A percentile compares a stretch with the other conserved stretches of the same genome.
These are phyloP conservation scores for Botrytis byssoidea DNA, from an alignment of 2,329 filamentous ascomycete genomes.

Conservation along the genomic window DNA sequence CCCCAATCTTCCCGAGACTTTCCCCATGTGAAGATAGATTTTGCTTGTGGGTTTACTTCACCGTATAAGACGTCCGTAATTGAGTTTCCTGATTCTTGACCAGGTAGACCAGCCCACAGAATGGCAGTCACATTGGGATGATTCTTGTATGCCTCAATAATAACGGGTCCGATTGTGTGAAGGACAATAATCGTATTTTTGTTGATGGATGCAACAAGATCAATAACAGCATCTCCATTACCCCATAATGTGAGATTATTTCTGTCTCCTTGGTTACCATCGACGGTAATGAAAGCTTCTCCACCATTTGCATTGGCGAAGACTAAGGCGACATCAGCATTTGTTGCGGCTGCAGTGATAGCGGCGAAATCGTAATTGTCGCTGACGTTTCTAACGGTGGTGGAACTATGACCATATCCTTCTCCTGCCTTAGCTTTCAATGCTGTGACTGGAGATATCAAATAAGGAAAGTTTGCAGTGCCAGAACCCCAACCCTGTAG, in stretches of 20 bases:
- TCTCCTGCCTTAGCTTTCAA: constrained; percentile 61
- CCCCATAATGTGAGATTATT: constrained; percentile 92
- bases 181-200: constrained; percentile 91
- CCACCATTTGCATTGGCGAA: constrained; percentile 86
- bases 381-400: constrained; percentile 63
- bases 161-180: constrained; percentile 78
- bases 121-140: constrained; percentile 81
- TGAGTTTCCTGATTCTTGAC: constrained; percentile 79
- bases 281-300: constrained; percentile 80
- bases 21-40: constrained; percentile 79
- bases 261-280: constrained; percentile 81
- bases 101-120: constrained; percentile 79
- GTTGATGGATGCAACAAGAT: constrained; percentile 72
- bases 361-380: constrained; percentile 52
- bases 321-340: constrained; percentile 71
- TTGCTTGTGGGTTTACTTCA: constrained; percentile 70
- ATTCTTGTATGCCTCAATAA: constrained; percentile 71
- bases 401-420: constrained; percentile 56
- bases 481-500: constrained; percentile 74
- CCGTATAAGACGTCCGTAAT: constrained; percentile 81
- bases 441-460: constrained; percentile 71
- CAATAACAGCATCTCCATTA: constrained; percentile 75
- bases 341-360: constrained; percentile 64
- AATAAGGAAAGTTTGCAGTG: constrained; percentile 70
- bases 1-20: constrained; percentile 46